Base-by-base conservation (phyloP, 73 alveolate genomes). In the Paramecium biaurelia region DNA sequence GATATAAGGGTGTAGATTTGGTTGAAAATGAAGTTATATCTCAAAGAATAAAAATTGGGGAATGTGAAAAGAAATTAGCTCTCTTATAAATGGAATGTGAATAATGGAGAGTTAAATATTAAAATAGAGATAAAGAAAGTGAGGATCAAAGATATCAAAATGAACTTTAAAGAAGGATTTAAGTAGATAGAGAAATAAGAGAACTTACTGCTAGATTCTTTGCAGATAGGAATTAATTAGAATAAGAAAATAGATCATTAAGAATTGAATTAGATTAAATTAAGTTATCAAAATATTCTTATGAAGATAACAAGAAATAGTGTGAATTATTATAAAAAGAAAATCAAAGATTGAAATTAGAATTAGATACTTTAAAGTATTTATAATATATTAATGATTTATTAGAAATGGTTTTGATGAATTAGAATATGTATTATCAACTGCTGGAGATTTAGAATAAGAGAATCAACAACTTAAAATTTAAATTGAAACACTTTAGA, bases 141-240 rank as follows among this genome's bases (percentile, higher is more conserved):
- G 89, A 76, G 43, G 90, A 79, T 43, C 0, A 23, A 5, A 79
- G 90, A 43, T 43, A 79, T 79, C 47, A 43, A 45, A 41, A 79
- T 41, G 76, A 79, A 47, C 49, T 79, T 10, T 43, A 41, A 45
- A n/a, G 49, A 38, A 41, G 76, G 20, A 41, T 79, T 14, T 7
- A 18, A 34, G 24, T 79, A 2, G 90, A 43, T 43, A 21, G 76
- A 76, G 89, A 79, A 79, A 79, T 79, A 20, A 15, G 90, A 79
- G 90, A 79, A 47, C 43, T 43, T 24, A 79, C 76, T 0, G 90
- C 74, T 42, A 41, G 72, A 43, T 79, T 79, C 15, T 43, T 79
- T 5, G 32, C 70, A 24, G 90, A 76, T 76, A 76, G 89, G 43
- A 79, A 79, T 79, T 7, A 79, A 79, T 47, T 79, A 20, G 89